Base-by-base conservation (phyloP, 306 rosid genomes). In the Acmispon strigosus region DNA sequence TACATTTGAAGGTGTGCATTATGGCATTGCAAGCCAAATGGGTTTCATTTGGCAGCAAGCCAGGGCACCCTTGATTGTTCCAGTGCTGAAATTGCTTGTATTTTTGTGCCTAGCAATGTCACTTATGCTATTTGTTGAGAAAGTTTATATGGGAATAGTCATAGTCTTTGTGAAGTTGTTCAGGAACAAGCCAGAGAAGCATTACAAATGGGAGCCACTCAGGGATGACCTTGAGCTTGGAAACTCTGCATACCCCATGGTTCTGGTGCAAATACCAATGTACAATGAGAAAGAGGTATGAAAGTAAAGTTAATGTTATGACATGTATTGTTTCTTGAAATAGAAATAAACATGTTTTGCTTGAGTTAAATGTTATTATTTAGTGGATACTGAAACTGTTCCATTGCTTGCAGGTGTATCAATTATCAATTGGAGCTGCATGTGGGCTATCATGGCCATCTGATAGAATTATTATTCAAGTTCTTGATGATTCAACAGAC, bases 101-200 rank as follows among this genome's bases (percentile, higher is more conserved):
- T 19, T 11, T 41, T 61, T 76, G 72, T 93, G 96, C 64, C 79
- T 93, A 67, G 85, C 18, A 2, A 88, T 90, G 98, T 93, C 97
- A 1, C 4, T 83, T 50, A 87, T 90, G 98, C 83, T 93, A 2
- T 88, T 93, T 68, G 43, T 85, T 18, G 98, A 93, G 72, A 84
- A 87, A 65, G 87, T 93, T 37, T 90, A 90, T 71, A 88, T 93
- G 98, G 98, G 90, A 1, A 22, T 93, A 18, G 87, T 87, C 39
- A 87, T 93, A 7, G 14, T 76, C 12, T 66, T 84, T 48, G 61
- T 93, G 18, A 93, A 85, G 84, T 54, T 88, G 67, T 83, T 80
- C 66, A 68, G 87, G 8, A 57, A 64, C 52, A 83, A 49, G 11
- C 94, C 97, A 6, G 82, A 87, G 60, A 93, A 85, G 66, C 73